Evolutionary conservation across 768 basidiomycete genomes (phyloP), one percentile per base, ranked within the genome.

Genomic region (Panaeolus papilionaceus): DNA sequence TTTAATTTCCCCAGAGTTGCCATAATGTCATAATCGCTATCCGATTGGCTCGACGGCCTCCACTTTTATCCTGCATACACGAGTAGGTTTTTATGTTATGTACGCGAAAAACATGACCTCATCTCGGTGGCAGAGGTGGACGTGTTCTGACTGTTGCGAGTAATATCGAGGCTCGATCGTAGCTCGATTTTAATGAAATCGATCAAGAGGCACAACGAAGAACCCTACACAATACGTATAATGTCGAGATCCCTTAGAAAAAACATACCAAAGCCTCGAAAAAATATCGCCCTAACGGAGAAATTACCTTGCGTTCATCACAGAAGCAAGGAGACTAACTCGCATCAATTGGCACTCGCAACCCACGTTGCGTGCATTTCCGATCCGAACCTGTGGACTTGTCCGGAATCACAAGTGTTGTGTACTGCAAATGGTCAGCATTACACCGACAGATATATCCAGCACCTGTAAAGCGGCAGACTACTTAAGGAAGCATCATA

Each of bases 1-100:
- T 58, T 58, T 58, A 58, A 58, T 58, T 58, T 58, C 54, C 54
- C 54, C 54, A 58, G 26, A 58, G 33, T 58, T 58, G 42, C 42
- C 42, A 44, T 44, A 44, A 44, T 28, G 26, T 20, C 49, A 28
- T 51, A 47, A 51, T 37, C 16, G 26, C 28, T 16, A 58, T 58
- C 54, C 54, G 54, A 58, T 58, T 58, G 28, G 54, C 7, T 51
- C 28, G 28, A 58, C 26, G 54, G 54, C 54, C 26, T 58, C 54
- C 28, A 28, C 33, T 33, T 58, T 58, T 58, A 12, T 58, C 54
- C 14, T 16, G 12, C 20, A 20, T 23, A 20, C 47, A 49, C 47
- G 47, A 49, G 47, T 23, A 11, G 28, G 12, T 33, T 11, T 33
- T 33, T 58, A 33, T 58, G 54, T 12, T 58, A 58, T 6, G 33